phyloP scores from a whole-genome alignment of 352 stramenopile genomes.

The Globisporangium uncinulatum region DNA sequence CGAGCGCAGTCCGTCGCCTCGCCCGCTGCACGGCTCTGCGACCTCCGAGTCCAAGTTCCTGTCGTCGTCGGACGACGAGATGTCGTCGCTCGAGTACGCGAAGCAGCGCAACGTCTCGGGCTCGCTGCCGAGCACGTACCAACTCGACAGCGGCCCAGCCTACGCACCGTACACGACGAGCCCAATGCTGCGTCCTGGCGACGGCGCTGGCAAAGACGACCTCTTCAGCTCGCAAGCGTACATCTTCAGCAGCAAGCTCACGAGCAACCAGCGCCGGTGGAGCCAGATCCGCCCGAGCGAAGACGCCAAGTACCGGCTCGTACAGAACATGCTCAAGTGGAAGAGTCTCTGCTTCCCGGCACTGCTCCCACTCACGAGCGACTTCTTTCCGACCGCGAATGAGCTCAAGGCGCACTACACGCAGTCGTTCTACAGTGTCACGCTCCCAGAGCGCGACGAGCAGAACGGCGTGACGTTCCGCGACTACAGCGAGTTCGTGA shows the following conservation, averaged over 20 bases:
- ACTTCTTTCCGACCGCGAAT: constrained; percentile 79
- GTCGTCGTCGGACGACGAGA: constrained; percentile 27
- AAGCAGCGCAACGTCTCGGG: constrained; percentile 33
- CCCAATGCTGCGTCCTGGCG: constrained; percentile 42
- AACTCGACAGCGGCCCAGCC: constrained; percentile 37
- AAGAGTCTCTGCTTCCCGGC: constrained; percentile 95
- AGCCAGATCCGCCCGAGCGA: constrained; percentile 88
- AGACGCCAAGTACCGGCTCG: constrained; percentile 46
- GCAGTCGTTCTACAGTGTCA: constrained; percentile 84
- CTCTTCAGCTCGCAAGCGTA: constrained; percentile 72
- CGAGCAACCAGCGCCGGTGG: constrained; percentile 94
- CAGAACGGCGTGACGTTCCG: constrained; percentile 58
- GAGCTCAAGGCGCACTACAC: constrained; percentile 81
- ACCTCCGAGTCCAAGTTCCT: constrained; percentile 30
- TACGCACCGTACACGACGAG: constrained; percentile 48
- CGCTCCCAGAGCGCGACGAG: constrained; percentile 64
- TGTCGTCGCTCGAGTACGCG: constrained; percentile 14
- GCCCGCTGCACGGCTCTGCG: constrained; percentile 29
- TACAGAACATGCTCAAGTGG: constrained; percentile 94
- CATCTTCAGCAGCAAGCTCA: constrained; percentile 78
- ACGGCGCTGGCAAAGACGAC: constrained; percentile 48
- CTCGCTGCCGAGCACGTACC: constrained; percentile 62
- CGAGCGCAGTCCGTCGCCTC: constrained; percentile 35
- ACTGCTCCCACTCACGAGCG: constrained; percentile 90
- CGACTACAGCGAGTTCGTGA: constrained; percentile 71